phyloP scores from a whole-genome alignment of 192 early-diverging fungal genomes.

The Cetraspora pellucida region DNA sequence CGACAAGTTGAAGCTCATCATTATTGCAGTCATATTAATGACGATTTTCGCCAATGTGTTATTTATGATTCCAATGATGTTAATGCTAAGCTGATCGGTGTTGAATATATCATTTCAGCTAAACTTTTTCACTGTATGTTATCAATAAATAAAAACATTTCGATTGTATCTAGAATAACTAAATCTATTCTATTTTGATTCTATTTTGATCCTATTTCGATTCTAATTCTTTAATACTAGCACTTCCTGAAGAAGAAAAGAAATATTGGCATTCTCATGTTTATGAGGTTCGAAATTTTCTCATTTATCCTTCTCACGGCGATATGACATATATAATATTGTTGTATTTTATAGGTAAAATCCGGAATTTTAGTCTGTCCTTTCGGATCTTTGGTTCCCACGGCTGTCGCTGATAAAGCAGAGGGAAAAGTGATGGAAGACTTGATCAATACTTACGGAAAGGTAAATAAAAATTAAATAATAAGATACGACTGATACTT shows the following conservation, averaged over 20 bases:
- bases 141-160: not conserved
- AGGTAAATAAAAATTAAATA: slow-evolving; percentile 2
- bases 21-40: slow-evolving; percentile 53
- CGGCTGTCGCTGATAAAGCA: slow-evolving; percentile 4
- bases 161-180: not conserved
- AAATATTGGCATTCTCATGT: slow-evolving; percentile 63
- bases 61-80: slow-evolving; percentile 49
- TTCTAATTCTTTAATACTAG: no score
- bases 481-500: not conserved
- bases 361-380: slow-evolving; percentile 46
- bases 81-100: slow-evolving; percentile 53
- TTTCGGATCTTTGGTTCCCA: slow-evolving; percentile 39
- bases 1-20: slow-evolving; percentile 56
- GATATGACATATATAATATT: not conserved
- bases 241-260: slow-evolving; percentile 50
- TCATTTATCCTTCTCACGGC: no score
- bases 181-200: not conserved
- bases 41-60: slow-evolving; percentile 59
- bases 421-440: slow-evolving; percentile 41
- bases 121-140: slow-evolving; percentile 50
- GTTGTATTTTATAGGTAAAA: not conserved
- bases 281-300: slow-evolving; percentile 48
- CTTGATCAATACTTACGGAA: slow-evolving; percentile 51
- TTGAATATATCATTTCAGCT: slow-evolving; percentile 64
- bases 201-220: no score